These are phyloP conservation scores for Kodamaea alishanica DNA, from an alignment of 1,139 yeast species.

Conservation along the genomic window DNA sequence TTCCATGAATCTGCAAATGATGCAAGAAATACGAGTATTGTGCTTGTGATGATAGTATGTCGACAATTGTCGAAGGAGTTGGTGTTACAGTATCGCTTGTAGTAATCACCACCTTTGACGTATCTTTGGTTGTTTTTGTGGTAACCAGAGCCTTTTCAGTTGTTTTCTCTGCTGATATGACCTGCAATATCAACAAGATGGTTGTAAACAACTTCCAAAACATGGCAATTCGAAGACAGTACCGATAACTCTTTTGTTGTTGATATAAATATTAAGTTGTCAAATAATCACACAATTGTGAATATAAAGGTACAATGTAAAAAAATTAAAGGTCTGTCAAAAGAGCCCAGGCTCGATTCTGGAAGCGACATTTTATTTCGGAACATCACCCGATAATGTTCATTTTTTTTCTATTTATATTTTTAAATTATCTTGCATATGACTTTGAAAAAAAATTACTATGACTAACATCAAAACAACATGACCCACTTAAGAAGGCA, in stretches of 20 bases:
- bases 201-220: neutral
- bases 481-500: conserved; percentile 11
- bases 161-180: neutral
- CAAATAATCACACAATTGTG: too few relatives aligned
- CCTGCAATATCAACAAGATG: conserved; percentile 1
- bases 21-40: conserved; percentile 70
- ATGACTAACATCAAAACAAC: too few relatives aligned
- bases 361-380: too few relatives aligned
- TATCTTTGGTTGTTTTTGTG: conserved; percentile 9
- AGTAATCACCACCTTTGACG: conserved; percentile 2
- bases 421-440: too few relatives aligned
- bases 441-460: too few relatives aligned
- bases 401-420: too few relatives aligned
- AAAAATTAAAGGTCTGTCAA: too few relatives aligned
- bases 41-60: conserved; percentile 67
- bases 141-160: conserved; percentile 5
- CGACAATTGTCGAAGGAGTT: conserved; percentile 59
- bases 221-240: neutral
- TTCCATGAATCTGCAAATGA: conserved; percentile 61
- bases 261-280: too few relatives aligned
- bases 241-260: neutral
- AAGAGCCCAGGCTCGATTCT: too few relatives aligned
- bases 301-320: too few relatives aligned
- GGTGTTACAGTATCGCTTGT: conserved; percentile 6
- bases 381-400: too few relatives aligned